Evolutionary conservation across 176 grass and related monocot genomes (phyloP).

Genomic region (Calamus simplicifolius): DNA sequence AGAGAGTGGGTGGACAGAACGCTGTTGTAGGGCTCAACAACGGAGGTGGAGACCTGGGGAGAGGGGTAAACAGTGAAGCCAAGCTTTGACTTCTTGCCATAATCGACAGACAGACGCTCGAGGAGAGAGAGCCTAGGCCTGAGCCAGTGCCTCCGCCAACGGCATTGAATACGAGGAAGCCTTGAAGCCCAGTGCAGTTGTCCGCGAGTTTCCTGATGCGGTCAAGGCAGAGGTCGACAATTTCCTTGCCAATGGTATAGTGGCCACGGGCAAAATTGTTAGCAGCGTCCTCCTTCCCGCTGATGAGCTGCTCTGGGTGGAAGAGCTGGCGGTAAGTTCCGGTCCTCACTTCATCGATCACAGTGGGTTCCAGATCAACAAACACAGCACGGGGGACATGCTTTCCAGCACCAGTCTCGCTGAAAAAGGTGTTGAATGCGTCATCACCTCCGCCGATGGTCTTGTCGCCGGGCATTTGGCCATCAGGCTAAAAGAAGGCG

Average conservation of each 20-base stretch:
- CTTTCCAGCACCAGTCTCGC: conserved; percentile 15
- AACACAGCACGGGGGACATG: conserved; percentile 9
- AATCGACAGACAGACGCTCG: conserved; percentile 4
- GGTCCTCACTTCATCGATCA: conserved; percentile 9
- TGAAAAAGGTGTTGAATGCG: conserved; percentile 12
- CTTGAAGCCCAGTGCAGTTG: conserved; percentile 6
- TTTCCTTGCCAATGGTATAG: conserved; percentile 12
- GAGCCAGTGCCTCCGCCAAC: conserved; percentile 10
- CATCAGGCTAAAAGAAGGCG: background rate
- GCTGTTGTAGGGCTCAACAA: conserved; percentile 42
- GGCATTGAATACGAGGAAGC: conserved; percentile 8
- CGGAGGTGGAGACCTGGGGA: conserved; percentile 18
- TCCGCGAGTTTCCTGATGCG: conserved; percentile 9
- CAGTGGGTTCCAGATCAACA: conserved; percentile 8
- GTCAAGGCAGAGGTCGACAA: conserved; percentile 9
- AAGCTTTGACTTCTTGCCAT: conserved; percentile 9
- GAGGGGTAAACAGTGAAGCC: conserved; percentile 7
- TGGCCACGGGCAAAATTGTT: conserved; percentile 11
- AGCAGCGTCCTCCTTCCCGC: conserved; percentile 2
- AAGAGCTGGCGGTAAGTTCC: conserved; percentile 9
- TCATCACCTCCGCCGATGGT: conserved; percentile 3
- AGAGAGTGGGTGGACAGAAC: conserved; percentile 39
- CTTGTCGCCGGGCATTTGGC: conserved; percentile 6
- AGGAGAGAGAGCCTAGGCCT: conserved; percentile 3
- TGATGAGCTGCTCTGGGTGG: conserved; percentile 12